These are phyloP conservation scores for Candida ascalaphidarum DNA, from an alignment of 805 yeast species.

Conservation along the genomic window DNA sequence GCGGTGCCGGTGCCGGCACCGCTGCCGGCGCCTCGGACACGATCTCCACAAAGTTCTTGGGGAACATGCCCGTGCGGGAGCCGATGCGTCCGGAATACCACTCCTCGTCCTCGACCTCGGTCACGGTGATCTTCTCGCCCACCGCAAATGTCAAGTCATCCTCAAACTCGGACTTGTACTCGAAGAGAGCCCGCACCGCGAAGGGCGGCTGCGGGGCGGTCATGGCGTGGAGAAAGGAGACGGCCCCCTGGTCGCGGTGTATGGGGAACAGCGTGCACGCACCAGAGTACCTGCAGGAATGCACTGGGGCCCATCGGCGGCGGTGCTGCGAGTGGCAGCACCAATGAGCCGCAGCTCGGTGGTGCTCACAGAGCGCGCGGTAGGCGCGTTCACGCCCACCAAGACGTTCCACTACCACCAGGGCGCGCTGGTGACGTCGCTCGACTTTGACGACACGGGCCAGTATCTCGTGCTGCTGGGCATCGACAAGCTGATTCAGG, in stretches of 20 bases:
- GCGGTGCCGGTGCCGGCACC: constrained; percentile 4
- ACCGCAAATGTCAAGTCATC: constrained; percentile 73
- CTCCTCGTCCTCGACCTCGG: constrained; percentile 79
- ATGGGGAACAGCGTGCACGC: not conserved
- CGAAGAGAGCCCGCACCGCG: constrained; percentile 58
- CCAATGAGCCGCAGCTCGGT: too few relatives aligned
- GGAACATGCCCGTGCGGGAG: constrained; percentile 76
- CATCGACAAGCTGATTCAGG: constrained; percentile 72
- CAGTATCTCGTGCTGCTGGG: constrained; percentile 69
- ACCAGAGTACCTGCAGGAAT: not conserved
- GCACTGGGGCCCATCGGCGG: not conserved
- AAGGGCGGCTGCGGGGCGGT: constrained; percentile 40
- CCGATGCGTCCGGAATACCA: constrained; percentile 76
- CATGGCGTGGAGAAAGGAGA: constrained; percentile 6
- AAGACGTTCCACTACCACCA: constrained; percentile 46
- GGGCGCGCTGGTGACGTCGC: constrained; percentile 52
- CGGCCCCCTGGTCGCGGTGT: not conserved
- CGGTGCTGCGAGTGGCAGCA: too few relatives aligned
- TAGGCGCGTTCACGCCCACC: too few relatives aligned
- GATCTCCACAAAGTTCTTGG: constrained; percentile 67
- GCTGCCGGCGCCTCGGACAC: constrained; percentile 3
- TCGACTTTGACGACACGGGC: constrained; percentile 81
- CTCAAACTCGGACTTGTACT: constrained; percentile 53
- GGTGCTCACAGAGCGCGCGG: too few relatives aligned
- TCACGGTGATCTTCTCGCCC: constrained; percentile 68